Conservation (phyloP, 2,329 filamentous ascomycete species). For the Ophiostoma novo-ulmi region DNA sequence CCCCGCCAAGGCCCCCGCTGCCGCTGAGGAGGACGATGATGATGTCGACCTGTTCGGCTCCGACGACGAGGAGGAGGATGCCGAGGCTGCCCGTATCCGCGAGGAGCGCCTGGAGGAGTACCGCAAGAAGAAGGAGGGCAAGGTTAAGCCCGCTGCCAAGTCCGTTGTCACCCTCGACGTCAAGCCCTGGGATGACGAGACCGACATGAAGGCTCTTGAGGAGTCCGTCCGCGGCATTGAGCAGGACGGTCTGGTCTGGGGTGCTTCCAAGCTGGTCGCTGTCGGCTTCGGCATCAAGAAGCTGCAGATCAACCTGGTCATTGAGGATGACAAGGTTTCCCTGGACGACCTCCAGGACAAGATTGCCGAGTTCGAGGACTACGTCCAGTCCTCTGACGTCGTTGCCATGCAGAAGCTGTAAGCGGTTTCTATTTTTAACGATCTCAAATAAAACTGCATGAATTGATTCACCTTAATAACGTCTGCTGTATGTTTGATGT, state of each 20-base stretch:
- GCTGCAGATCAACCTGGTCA: slow-evolving; percentile 95
- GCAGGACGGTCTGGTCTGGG: slow-evolving; percentile 94
- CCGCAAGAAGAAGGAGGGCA: slow-evolving; percentile 93
- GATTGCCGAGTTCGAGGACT: slow-evolving; percentile 82
- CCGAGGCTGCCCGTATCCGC: slow-evolving; percentile 74
- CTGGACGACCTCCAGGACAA: slow-evolving; percentile 78
- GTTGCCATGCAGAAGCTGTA: slow-evolving; percentile 92
- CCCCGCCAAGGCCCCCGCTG: slow-evolving; percentile 74
- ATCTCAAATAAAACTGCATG: slow-evolving; percentile 15
- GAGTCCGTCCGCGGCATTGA: slow-evolving; percentile 73
- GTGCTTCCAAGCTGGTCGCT: slow-evolving; percentile 79
- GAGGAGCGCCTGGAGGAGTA: slow-evolving; percentile 91
- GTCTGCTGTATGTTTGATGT: neutral
- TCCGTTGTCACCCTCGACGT: slow-evolving; percentile 93
- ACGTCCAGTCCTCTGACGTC: slow-evolving; percentile 91
- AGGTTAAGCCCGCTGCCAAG: slow-evolving; percentile 89
- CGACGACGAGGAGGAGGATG: slow-evolving; percentile 91
- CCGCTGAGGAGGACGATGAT: slow-evolving; percentile 66
- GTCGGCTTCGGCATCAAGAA: slow-evolving; percentile 99
- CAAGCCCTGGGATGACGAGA: slow-evolving; percentile 99
- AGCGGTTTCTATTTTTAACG: slow-evolving; percentile 31
- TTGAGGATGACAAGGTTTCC: slow-evolving; percentile 96
- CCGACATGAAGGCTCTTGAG: slow-evolving; percentile 80
- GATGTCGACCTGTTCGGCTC: slow-evolving; percentile 91
- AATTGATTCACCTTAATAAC: neutral